phyloP scores from a whole-genome alignment of 176 grass and related monocot genomes.

The Carex pumila region DNA sequence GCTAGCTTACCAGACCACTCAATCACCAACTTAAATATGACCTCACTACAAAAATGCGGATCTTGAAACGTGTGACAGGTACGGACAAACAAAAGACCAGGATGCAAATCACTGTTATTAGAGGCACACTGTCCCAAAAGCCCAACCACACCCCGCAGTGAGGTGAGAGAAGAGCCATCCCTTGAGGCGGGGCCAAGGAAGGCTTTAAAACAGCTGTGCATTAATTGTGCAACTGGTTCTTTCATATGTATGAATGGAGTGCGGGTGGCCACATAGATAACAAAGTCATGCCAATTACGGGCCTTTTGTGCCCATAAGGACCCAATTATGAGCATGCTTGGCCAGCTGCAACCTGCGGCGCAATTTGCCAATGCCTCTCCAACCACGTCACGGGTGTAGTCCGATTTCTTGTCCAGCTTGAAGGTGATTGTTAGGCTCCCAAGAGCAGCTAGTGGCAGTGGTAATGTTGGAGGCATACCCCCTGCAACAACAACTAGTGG shows the following conservation, averaged over 20 bases:
- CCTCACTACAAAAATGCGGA: conserved; percentile 40
- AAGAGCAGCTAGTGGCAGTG: conserved; percentile 62
- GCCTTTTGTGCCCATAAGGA: conserved; percentile 65
- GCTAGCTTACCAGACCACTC: conserved; percentile 43
- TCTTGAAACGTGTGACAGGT: conserved; percentile 44
- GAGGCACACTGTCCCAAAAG: conserved; percentile 37
- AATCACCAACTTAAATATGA: conserved; percentile 57
- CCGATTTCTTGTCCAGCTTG: conserved; percentile 51
- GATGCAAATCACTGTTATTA: conserved; percentile 11
- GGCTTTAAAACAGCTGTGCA: conserved; percentile 66
- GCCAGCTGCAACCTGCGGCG: conserved; percentile 50
- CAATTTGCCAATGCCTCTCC: conserved; percentile 50
- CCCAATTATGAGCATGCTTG: conserved; percentile 51
- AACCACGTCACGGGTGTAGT: conserved; percentile 36
- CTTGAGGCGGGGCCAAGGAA: conserved; percentile 37
- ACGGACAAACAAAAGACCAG: conserved; percentile 48
- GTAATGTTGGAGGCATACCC: conserved; percentile 44
- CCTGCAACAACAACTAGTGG: not conserved
- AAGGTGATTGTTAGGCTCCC: conserved; percentile 64
- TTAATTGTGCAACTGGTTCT: conserved; percentile 45
- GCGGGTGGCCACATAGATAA: conserved; percentile 35
- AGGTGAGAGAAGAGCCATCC: conserved; percentile 23
- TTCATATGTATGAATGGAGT: conserved; percentile 44
- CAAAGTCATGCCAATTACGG: conserved; percentile 57
- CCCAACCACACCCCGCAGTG: conserved; percentile 35